Evolutionary conservation across 2,329 filamentous ascomycete genomes (phyloP), one percentile per base, ranked within the genome.

Genomic region (Podosphaera xanthii): DNA sequence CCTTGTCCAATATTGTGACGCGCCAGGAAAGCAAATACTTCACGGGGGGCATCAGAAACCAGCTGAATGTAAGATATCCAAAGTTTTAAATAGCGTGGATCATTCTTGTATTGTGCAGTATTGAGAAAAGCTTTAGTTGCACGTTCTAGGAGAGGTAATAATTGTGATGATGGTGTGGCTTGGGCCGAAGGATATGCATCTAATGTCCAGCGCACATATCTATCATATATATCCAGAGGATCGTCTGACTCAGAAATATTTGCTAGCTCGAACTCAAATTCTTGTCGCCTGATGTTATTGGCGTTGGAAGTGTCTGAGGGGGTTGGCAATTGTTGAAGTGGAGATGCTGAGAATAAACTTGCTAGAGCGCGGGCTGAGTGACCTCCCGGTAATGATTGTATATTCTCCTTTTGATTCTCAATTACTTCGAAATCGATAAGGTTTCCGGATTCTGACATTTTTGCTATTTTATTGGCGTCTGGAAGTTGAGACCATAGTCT

Each of bases 391-490:
- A 98, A 78, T 31, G 89, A 83, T 71, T 96, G 90, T 60, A 98
- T 96, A 72, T 98, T 98, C 74, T 98, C 92, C 73, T 98, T 98
- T 67, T 96, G 90, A 54, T 80, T 81, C 73, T 98, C 92, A 72
- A 98, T 96, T 63, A 96, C 80, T 67, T 94, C 86, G 74, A 98
- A 97, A 73, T 82, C 74, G 69, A 84, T 80, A 46, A 81, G 71
- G 64, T 83, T 79, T 61, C 70, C 71, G 48, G 71, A 68, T 64
- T 66, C 73, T 73, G 81, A 81, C 66, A 67, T 73, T 64, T 65
- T 69, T 63, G 56, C 57, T 46, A 7, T 58, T 31, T 48, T n/a
- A 44, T 12, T 44, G 10, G 40, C 5, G 40, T 7, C 3, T 12
- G n/a, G 10, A 7, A 40, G 14, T 8, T 34, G 49, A 8, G 4